phyloP scores from a whole-genome alignment of 2,329 filamentous ascomycete genomes.

The Trichoderma endophyticum region DNA sequence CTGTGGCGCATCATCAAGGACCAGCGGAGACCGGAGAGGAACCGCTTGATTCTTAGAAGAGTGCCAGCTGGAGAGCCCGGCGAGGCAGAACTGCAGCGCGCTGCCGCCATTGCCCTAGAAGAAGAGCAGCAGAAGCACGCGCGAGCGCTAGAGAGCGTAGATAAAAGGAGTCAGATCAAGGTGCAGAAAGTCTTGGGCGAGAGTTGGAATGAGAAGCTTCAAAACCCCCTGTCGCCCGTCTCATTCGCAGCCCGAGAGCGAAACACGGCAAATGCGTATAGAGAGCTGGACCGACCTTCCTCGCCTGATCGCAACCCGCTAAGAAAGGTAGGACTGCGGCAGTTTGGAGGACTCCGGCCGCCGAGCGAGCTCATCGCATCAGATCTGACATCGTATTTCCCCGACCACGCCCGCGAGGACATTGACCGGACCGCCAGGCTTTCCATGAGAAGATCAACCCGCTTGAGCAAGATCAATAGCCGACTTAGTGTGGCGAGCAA shows the following conservation, averaged over 20 bases:
- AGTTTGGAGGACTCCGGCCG: constrained; percentile 87
- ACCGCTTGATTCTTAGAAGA: constrained; percentile 84
- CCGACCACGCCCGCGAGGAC: constrained; percentile 87
- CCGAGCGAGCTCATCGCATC: constrained; percentile 97
- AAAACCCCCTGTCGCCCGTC: constrained; percentile 81
- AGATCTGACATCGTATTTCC: constrained; percentile 95
- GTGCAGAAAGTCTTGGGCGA: constrained; percentile 87
- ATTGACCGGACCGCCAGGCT: constrained; percentile 94
- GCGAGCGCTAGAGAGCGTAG: constrained; percentile 60
- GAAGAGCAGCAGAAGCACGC: constrained; percentile 74
- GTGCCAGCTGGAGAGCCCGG: constrained; percentile 92
- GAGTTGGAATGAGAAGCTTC: constrained; percentile 73
- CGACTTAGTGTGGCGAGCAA: constrained; percentile 92
- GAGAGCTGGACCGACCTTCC: constrained; percentile 56
- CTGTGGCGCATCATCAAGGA: constrained; percentile 90
- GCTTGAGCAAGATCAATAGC: constrained; percentile 88
- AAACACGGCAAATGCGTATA: constrained; percentile 58
- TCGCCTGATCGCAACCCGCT: constrained; percentile 46
- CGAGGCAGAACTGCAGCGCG: constrained; percentile 78
- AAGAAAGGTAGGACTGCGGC: constrained; percentile 59
- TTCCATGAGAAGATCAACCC: constrained; percentile 84
- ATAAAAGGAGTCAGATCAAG: constrained; percentile 79
- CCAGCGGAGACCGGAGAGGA: constrained; percentile 77
- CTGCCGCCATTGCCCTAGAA: constrained; percentile 84
- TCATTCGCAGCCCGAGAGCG: constrained; percentile 68